phyloP scores from a whole-genome alignment of 176 grass and related monocot genomes.

The Triticum monococcum region DNA sequence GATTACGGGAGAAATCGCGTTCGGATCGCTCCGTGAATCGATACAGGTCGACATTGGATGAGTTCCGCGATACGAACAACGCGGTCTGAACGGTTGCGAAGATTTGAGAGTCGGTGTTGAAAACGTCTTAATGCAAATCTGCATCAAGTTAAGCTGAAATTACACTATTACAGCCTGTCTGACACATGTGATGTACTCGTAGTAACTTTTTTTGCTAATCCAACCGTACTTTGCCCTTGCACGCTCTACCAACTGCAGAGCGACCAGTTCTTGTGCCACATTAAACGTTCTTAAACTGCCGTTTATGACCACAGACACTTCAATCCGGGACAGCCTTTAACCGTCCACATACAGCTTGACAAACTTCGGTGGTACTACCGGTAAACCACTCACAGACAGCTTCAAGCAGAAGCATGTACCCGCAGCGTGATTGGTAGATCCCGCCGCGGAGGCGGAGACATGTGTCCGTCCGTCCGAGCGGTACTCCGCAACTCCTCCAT shows the following conservation, averaged over 20 bases:
- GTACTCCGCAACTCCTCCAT: not conserved
- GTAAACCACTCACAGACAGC: not conserved
- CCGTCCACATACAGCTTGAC: slow-evolving; percentile 9
- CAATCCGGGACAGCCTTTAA: not conserved
- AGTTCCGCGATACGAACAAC: no score
- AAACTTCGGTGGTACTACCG: not conserved
- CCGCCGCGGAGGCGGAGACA: not conserved
- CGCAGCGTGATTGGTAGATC: no score
- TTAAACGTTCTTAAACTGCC: not conserved
- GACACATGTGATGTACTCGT: not conserved
- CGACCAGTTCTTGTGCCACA: not conserved
- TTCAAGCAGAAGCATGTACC: slow-evolving; percentile 24
- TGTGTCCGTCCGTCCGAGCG: not conserved
- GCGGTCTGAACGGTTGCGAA: no score
- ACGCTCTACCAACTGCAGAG: not conserved
- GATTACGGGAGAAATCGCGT: no score
- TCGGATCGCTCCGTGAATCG: no score
- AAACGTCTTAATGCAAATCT: not conserved
- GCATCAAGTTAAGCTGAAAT: not conserved
- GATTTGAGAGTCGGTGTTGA: no score
- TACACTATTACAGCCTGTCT: slow-evolving; percentile 2
- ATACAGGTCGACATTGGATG: no score
- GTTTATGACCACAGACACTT: not conserved
- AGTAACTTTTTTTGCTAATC: slow-evolving; percentile 26
- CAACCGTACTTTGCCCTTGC: not conserved